phyloP scores from a whole-genome alignment of 306 rosid species.

The Rosa lucieae region DNA sequence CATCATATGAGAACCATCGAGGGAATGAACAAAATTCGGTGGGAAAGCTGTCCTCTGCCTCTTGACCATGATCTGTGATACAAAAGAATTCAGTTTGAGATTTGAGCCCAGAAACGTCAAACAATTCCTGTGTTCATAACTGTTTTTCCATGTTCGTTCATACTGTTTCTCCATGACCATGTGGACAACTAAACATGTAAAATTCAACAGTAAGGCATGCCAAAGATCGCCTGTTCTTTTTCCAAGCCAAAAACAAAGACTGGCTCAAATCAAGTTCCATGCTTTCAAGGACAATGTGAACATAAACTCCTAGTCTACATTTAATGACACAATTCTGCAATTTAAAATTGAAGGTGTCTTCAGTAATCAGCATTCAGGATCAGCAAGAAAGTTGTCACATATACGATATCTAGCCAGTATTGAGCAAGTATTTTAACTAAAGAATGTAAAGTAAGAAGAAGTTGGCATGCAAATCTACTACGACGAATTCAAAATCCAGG shows the following conservation, averaged over 20 bases:
- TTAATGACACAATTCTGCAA: not conserved
- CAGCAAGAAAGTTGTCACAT: not conserved
- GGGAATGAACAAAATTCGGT: slow-evolving; percentile 96
- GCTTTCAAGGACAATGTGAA: not conserved
- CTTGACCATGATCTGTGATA: slow-evolving; percentile 61
- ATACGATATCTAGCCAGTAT: not conserved
- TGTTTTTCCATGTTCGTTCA: not conserved
- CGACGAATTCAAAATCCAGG: not conserved
- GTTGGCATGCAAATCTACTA: not conserved
- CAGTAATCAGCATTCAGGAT: not conserved
- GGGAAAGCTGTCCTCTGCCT: slow-evolving; percentile 94
- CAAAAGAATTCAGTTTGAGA: not conserved
- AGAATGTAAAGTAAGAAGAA: not conserved
- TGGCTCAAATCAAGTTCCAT: not conserved
- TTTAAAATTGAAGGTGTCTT: not conserved
- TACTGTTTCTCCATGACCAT: not conserved
- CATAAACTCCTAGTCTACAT: not conserved
- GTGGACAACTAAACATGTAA: not conserved
- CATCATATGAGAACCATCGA: slow-evolving; percentile 99
- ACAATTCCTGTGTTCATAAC: not conserved
- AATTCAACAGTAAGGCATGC: not conserved
- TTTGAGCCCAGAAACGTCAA: not conserved
- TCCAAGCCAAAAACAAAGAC: not conserved
- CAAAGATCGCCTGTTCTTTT: not conserved
- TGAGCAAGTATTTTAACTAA: not conserved